These are phyloP conservation scores for Sclerotinia minor DNA, from an alignment of 2,329 filamentous ascomycete genomes.

Conservation along the genomic window DNA sequence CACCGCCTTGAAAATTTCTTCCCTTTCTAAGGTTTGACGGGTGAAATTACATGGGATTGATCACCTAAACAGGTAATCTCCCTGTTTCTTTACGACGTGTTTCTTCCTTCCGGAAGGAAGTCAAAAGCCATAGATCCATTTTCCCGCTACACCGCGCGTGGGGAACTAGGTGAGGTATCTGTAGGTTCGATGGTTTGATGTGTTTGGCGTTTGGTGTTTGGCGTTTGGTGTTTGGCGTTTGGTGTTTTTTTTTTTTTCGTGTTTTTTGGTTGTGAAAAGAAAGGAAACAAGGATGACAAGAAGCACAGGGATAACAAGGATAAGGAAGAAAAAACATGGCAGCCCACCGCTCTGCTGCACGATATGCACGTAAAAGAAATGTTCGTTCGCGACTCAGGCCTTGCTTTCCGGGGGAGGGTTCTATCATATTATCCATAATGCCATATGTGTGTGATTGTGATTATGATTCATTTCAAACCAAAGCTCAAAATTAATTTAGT, in stretches of 20 bases:
- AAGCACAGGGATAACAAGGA: too few relatives aligned
- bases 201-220: not conserved
- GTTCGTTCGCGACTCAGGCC: conserved; percentile 23
- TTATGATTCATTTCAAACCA: conserved; percentile 19
- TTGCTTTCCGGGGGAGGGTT: conserved; percentile 6
- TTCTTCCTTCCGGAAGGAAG: conserved; percentile 20
- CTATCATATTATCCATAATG: conserved; percentile 15
- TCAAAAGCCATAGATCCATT: conserved; percentile 3
- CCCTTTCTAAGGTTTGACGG: not conserved
- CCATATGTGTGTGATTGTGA: too few relatives aligned
- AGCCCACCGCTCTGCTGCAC: conserved; percentile 22
- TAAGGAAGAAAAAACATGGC: not conserved
- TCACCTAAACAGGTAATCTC: conserved; percentile 12
- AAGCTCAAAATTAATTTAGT: too few relatives aligned
- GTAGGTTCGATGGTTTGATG: not conserved
- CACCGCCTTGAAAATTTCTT: conserved; percentile 12
- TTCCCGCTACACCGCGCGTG: conserved; percentile 20
- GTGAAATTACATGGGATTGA: not conserved
- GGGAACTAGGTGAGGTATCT: conserved; percentile 3
- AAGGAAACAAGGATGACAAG: not conserved
- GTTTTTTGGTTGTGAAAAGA: not conserved
- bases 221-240: too few relatives aligned
- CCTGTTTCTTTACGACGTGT: conserved; percentile 20
- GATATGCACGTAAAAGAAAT: conserved; percentile 16
- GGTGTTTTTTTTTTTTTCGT: too few relatives aligned